These are phyloP conservation scores for Cytospora piceae DNA, from an alignment of 2,329 filamentous ascomycete genomes.

Conservation along the genomic window DNA sequence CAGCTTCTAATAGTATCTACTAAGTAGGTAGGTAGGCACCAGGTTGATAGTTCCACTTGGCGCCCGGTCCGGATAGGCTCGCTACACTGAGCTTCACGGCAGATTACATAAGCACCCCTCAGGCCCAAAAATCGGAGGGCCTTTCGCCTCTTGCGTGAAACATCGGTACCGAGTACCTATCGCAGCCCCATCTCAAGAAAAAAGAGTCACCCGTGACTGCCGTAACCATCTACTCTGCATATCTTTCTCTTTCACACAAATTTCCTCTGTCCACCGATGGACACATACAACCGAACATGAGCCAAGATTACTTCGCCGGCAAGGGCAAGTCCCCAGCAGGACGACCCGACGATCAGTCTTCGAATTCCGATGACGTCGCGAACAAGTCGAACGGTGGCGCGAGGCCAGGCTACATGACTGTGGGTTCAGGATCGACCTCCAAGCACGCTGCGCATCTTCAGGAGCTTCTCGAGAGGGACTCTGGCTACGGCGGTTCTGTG, in stretches of 20 bases:
- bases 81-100: conserved; percentile 12
- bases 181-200: conserved; percentile 19
- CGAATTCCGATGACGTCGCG: conserved; percentile 30
- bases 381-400: conserved; percentile 26
- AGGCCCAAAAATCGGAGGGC: conserved; percentile 20
- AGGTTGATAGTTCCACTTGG: conserved; percentile 21
- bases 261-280: conserved; percentile 28
- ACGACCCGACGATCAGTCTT: conserved; percentile 36
- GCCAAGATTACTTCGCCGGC: conserved; percentile 59
- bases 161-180: conserved; percentile 17
- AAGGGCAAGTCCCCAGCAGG: conserved; percentile 55
- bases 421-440: conserved; percentile 80
- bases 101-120: background rate
- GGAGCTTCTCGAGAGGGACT: conserved; percentile 82
- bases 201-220: conserved; percentile 27
- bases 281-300: conserved; percentile 51
- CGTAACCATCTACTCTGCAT: conserved; percentile 3
- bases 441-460: conserved; percentile 81
- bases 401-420: conserved; percentile 71
- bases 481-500: conserved; percentile 86
- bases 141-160: conserved; percentile 23
- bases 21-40: background rate
- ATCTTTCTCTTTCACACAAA: background rate
- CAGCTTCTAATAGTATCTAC: background rate
- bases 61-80: conserved; percentile 16